Evolutionary conservation across 2,329 filamentous ascomycete genomes (phyloP).

Genomic region (Calonectria crousiana): DNA sequence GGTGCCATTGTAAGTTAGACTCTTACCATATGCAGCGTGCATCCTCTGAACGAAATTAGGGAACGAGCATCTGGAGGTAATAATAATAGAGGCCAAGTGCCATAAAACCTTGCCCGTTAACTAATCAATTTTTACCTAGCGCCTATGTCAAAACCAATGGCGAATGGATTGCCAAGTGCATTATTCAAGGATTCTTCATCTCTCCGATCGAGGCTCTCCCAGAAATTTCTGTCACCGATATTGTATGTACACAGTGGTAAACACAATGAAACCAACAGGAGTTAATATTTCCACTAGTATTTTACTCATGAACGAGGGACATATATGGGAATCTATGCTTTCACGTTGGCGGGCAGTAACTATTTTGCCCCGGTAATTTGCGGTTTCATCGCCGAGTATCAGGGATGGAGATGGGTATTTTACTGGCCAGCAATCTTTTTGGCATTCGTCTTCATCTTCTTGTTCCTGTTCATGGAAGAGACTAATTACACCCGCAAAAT

Average conservation of each 20-base stretch:
- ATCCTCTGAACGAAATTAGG: slow-evolving; percentile 14
- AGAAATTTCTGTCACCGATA: slow-evolving; percentile 57
- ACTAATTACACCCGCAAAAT: slow-evolving; percentile 61
- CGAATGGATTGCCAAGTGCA: slow-evolving; percentile 60
- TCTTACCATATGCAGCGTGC: neutral
- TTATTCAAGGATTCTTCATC: slow-evolving; percentile 58
- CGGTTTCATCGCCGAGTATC: slow-evolving; percentile 57
- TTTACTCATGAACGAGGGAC: slow-evolving; percentile 58
- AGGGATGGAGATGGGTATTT: slow-evolving; percentile 58
- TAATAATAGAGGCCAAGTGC: accelerated
- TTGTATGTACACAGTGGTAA: slow-evolving; percentile 39
- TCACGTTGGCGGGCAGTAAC: slow-evolving; percentile 54
- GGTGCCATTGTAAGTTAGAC: slow-evolving; percentile 43
- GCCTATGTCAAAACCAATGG: slow-evolving; percentile 53
- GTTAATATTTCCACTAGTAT: slow-evolving; percentile 30
- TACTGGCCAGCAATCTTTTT: slow-evolving; percentile 57
- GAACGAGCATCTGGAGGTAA: slow-evolving; percentile 43
- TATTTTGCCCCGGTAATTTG: slow-evolving; percentile 59
- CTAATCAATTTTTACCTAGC: slow-evolving; percentile 17
- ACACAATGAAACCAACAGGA: too few relatives aligned
- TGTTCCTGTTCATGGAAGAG: slow-evolving; percentile 72
- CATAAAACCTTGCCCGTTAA: accelerated
- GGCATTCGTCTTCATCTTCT: slow-evolving; percentile 49
- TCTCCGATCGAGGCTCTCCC: slow-evolving; percentile 61
- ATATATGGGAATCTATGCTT: slow-evolving; percentile 58